Base-by-base conservation (phyloP, 2,329 filamentous ascomycete genomes). In the Fusarium brachygibbosum region DNA sequence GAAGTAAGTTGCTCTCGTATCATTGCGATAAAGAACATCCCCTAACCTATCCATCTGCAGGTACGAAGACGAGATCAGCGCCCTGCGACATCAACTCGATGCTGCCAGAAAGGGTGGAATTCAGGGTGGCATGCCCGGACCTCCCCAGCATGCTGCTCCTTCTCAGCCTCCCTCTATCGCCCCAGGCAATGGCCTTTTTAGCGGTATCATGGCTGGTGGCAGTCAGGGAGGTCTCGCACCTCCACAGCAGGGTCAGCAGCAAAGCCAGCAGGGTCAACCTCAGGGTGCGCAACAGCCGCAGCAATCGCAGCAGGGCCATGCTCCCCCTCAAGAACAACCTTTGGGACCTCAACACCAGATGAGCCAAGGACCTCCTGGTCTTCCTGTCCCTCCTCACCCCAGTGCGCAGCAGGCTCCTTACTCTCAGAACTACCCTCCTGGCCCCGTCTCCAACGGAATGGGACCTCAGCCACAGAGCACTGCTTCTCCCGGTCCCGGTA, bases 171-270 rank as follows among this genome's bases (percentile, higher is more conserved):
- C 96, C 35, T 94, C 93, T 50, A 92, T 98, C 72, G 93, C 94
- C 29, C 92, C 97, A 76, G 94, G 95, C 28, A 95, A 92, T 78
- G 96, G 97, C 76, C 86, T 98, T 40, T 98, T 99, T 77, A 94
- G 93, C 72, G 94, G 93, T 58, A 97, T 98, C 77, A 98, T 99
- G 93, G 90, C 94, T 58, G 95, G 95, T 70, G 89, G 87, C 67
- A 92, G 91, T 75, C 93, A 95, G 82, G 92, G 91, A 74, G 93
- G 92, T 65, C 92, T 93, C 68, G 93, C 93, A 64, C 90, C 97
- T 73, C 94, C 94, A 69, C 87, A 88, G 74, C 89, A 89, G 52
- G 90, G 80, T 50, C 77, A 97, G 74, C 93, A 93, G 71, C 86
- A 74, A 51, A 63, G 64, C 21, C 71, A 74, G 44, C 71, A 86